These are phyloP conservation scores for Microdochium nivale DNA, from an alignment of 2,329 filamentous ascomycete genomes.

Conservation along the genomic window DNA sequence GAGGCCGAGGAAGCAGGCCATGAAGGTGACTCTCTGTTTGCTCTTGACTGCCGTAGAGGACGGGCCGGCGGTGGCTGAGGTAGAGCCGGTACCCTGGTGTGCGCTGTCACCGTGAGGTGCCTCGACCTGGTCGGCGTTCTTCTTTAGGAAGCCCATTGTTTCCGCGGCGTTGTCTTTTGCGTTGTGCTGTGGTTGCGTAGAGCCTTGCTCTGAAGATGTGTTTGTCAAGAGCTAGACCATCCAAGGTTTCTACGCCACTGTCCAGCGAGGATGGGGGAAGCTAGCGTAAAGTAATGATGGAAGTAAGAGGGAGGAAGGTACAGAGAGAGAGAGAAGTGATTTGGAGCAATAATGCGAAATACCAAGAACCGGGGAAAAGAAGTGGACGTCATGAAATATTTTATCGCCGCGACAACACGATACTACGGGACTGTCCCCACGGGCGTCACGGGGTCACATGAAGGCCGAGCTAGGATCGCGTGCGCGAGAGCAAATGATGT, in stretches of 20 bases:
- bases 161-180: background rate
- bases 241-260: background rate
- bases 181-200: background rate
- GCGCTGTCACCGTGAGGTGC: background rate
- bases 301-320: background rate
- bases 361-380: background rate
- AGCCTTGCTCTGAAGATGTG: background rate
- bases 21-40: conserved; percentile 18
- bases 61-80: conserved; percentile 1
- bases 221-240: background rate
- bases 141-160: background rate
- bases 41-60: background rate
- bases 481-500: background rate
- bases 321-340: background rate
- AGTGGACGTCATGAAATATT: background rate
- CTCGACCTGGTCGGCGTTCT: background rate
- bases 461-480: background rate
- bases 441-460: background rate
- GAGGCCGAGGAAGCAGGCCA: conserved; percentile 38
- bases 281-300: background rate
- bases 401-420: background rate
- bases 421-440: background rate
- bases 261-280: background rate
- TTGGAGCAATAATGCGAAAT: background rate
- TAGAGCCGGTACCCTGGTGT: conserved; percentile 2